A percentile compares a stretch with the other conserved stretches of the same genome.
Conservation (phyloP, 108 stramenopile genomes). For the Skeletonema potamos region DNA sequence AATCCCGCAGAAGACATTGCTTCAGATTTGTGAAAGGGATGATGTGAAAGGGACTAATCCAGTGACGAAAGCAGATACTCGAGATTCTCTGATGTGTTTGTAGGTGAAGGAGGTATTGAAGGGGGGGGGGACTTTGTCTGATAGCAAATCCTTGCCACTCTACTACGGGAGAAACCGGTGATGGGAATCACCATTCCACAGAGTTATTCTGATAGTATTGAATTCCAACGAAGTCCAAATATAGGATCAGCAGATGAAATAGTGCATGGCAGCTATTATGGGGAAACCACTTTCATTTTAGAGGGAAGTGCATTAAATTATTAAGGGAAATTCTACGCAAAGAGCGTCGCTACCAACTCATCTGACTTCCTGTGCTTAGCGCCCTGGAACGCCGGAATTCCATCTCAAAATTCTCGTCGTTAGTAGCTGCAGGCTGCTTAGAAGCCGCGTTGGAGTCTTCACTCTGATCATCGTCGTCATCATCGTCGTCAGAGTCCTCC, state of each 20-base stretch:
- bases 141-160: background rate
- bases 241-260: background rate
- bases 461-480: constrained; percentile 17
- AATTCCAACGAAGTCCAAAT: background rate
- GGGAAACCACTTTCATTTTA: background rate
- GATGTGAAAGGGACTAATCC: constrained; percentile 93
- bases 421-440: background rate
- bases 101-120: background rate
- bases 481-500: constrained; percentile 23
- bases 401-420: constrained; percentile 28
- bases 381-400: constrained; percentile 46
- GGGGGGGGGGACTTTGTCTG: background rate
- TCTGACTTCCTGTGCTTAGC: constrained; percentile 49
- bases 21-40: constrained; percentile 64
- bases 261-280: background rate
- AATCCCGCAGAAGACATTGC: constrained; percentile 70
- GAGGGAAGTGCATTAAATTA: background rate
- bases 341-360: constrained; percentile 33
- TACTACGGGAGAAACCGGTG: background rate
- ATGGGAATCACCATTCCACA: background rate
- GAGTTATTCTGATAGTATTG: background rate
- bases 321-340: background rate
- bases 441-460: background rate
- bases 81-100: constrained; percentile 88
- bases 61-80: constrained; percentile 87